Base-by-base conservation (phyloP, 257 asterid genomes). In the Cynanchum wilfordii region DNA sequence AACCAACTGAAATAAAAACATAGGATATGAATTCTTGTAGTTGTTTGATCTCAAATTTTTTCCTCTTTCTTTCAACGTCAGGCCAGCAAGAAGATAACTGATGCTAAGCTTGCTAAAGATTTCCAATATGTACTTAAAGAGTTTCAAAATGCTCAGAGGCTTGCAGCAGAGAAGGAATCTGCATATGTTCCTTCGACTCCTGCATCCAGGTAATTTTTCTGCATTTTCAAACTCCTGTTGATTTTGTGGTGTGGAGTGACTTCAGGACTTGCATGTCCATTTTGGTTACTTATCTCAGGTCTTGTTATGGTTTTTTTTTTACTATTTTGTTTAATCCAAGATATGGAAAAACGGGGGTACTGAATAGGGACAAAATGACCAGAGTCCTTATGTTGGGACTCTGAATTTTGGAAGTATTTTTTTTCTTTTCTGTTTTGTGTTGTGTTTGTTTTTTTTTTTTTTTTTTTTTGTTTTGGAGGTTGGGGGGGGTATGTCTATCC, bases 71-170 rank as follows among this genome's bases (percentile, higher is more conserved):
- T 36, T 66, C 17, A 65, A 74, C 33, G 22, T 73, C 79, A 87
- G 92, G 87, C 85, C 55, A 74, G 79, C 78, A 81, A 81, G 78
- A 85, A 81, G 73, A 73, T 85, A 27, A 75, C 87, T 30, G 89
- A 85, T 78, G 86, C 87, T 54, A 87, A 87, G 79, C 88, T 87
- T 73, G 81, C 89, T 36, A 87, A 79, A 83, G 89, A 87, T 69
- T 87, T 85, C 55, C 85, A 85, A 72, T 70, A 81, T 42, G 84
- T 85, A 36, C 73, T 87, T 71, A 87, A 80, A 78, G 92, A 87
- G 45, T 87, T 85, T 75, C 85, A 87, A 58, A 87, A 85, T 79
- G 84, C 84, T 59, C 89, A 87, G 81, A 72, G 75, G 68, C 81
- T 85, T 77, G 89, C 87, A 42, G 89, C 85, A 42, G 72, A 87